phyloP scores from a whole-genome alignment of 306 rosid species.

The Medicago arabica region DNA sequence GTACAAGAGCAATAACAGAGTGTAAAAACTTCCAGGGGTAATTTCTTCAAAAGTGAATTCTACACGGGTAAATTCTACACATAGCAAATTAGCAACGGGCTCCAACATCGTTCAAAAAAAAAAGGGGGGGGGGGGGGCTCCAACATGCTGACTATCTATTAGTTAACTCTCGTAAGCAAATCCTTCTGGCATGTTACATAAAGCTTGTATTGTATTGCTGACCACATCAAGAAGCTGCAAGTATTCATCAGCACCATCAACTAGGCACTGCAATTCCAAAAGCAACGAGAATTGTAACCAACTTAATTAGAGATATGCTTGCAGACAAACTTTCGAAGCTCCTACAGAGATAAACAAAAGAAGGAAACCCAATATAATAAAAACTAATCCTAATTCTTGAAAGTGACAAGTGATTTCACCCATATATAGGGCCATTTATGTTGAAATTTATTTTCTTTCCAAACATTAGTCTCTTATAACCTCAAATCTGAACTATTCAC shows the following conservation, averaged over 20 bases:
- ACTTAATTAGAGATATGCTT: not conserved
- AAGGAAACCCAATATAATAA: not conserved
- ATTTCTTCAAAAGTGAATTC: slow-evolving; percentile 24
- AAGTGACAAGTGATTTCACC: not conserved
- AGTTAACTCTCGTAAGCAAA: slow-evolving; percentile 49
- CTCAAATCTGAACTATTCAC: not conserved
- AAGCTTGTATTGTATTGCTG: slow-evolving; percentile 72
- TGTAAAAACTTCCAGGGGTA: not conserved
- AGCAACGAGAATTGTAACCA: slow-evolving; percentile 26
- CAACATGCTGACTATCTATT: slow-evolving; percentile 21
- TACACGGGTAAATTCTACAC: too few species aligned
- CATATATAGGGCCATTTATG: not conserved
- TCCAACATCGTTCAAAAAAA: too few species aligned
- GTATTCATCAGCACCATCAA: slow-evolving; percentile 91
- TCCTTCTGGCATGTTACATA: slow-evolving; percentile 66
- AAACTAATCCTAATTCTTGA: not conserved
- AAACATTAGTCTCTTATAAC: slow-evolving; percentile 11
- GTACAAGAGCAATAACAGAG: not conserved
- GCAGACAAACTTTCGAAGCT: slow-evolving; percentile 8
- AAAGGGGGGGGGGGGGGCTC: too few species aligned
- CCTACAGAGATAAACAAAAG: not conserved
- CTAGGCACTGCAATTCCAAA: slow-evolving; percentile 70
- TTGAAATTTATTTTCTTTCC: slow-evolving; percentile 9
- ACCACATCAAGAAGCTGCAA: slow-evolving; percentile 88
- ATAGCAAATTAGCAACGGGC: not conserved